Conservation (phyloP, 805 yeast species). For the Saturnispora halmiae region DNA sequence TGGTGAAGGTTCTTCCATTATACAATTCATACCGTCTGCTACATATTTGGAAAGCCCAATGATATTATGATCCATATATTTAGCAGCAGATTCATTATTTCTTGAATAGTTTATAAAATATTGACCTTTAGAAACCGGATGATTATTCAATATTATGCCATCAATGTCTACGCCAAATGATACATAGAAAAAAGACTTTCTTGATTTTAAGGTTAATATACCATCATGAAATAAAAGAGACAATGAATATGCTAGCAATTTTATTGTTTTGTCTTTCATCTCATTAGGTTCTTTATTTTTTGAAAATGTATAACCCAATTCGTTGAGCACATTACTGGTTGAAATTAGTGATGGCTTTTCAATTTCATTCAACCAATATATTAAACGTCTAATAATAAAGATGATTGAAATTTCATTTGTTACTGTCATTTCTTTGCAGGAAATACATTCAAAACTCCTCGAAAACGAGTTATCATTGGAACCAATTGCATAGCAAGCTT, state of each 20-base stretch:
- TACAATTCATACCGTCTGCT: conserved; percentile 1
- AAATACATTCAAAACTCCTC: conserved; percentile 14
- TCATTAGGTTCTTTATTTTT: not conserved
- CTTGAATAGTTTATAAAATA: conserved; percentile 12
- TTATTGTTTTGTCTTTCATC: conserved; percentile 6
- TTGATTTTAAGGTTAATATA: conserved; percentile 13
- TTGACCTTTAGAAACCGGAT: conserved; percentile 13
- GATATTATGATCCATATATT: conserved; percentile 5
- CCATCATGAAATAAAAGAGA: conserved; percentile 17
- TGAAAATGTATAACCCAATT: conserved; percentile 7
- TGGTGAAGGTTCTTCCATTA: not conserved
- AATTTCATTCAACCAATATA: conserved; percentile 8
- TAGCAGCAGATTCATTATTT: not conserved
- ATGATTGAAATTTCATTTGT: conserved; percentile 15
- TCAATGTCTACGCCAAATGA: conserved; percentile 12
- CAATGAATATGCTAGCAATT: conserved; percentile 14
- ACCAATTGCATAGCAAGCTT: conserved; percentile 16
- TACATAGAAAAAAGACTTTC: conserved; percentile 11
- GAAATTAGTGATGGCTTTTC: conserved; percentile 6
- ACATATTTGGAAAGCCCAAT: not conserved
- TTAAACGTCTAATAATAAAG: conserved; percentile 19
- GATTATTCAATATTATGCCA: conserved; percentile 15
- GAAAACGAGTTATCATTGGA: not conserved
- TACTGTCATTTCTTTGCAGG: conserved; percentile 10
- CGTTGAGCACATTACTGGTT: conserved; percentile 1